Evolutionary conservation across 306 rosid species (phyloP), one percentile per base, ranked within the genome.

Genomic region (Gleditsia sinensis): DNA sequence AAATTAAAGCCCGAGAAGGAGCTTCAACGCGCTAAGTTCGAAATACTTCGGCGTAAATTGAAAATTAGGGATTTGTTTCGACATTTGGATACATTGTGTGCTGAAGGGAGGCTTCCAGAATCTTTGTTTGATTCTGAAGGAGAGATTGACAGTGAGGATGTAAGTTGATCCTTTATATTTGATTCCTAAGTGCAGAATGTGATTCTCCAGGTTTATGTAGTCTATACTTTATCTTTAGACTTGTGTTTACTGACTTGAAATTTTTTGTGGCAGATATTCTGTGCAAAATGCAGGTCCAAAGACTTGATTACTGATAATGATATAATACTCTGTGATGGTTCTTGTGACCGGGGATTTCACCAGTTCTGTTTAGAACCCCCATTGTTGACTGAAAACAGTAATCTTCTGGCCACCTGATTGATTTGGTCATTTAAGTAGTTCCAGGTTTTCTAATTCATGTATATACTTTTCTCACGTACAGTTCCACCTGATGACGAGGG

Each of bases 1-100:
- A 95, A 95, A 74, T 74, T 95, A 75, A 95, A 86, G 89, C 99
- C 99, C 0, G 98, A 92, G 75, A 95, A 90, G 89, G 99, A 95
- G 87, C 97, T 95, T 90, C 88, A 95, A 75, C 86, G 97, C 42
- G 99, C 99, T 19, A 84, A 87, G 76, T 78, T 89, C 68, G 96
- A 90, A 85, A 95, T 95, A 83, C 80, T 92, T 69, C 78, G 86
- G 45, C 95, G 96, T 36, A 90, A 95, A 82, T 74, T 90, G 80
- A 90, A 95, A 83, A 92, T 95, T 72, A 92, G 99, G 87, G 98
- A 95, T 75, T 78, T 95, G 48, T 95, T 95, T 92, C 90, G 74
- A 81, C 86, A 74, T 78, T 87, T 95, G 82, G 96, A 92, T 82
- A 81, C 88, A 39, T 82, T 92, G 42, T 92, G 99, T 82, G 87